phyloP scores from a whole-genome alignment of 176 grass and related monocot genomes.

The Rhynchospora tenuis region DNA sequence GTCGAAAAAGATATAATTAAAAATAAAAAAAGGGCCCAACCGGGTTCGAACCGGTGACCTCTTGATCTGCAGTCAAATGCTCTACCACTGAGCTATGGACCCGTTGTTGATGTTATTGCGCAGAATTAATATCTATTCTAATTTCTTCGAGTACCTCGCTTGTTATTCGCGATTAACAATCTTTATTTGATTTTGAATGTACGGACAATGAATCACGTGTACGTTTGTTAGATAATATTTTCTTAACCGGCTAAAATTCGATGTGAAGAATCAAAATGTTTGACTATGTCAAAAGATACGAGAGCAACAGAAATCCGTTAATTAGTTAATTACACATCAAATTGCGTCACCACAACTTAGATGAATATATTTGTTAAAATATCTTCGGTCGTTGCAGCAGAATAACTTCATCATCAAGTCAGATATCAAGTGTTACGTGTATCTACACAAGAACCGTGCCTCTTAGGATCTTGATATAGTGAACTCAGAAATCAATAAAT shows the following conservation, averaged over 20 bases:
- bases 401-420: too few species aligned
- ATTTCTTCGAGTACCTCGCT: background rate
- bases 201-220: background rate
- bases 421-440: too few species aligned
- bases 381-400: too few species aligned
- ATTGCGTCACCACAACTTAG: background rate
- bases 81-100: constrained; percentile 63
- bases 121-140: background rate
- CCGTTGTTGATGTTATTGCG: background rate
- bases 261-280: background rate
- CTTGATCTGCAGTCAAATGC: constrained; percentile 48
- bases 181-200: background rate
- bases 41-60: constrained; percentile 76
- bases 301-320: background rate
- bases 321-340: background rate
- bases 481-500: too few species aligned
- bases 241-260: background rate
- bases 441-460: too few species aligned
- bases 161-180: background rate
- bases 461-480: too few species aligned
- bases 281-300: background rate
- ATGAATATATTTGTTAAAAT: too few species aligned
- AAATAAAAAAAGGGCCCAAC: constrained; percentile 70
- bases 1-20: background rate
- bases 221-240: background rate